Evolutionary conservation across 345 rosid species (phyloP).

Genomic region (Syzygium aromaticum): DNA sequence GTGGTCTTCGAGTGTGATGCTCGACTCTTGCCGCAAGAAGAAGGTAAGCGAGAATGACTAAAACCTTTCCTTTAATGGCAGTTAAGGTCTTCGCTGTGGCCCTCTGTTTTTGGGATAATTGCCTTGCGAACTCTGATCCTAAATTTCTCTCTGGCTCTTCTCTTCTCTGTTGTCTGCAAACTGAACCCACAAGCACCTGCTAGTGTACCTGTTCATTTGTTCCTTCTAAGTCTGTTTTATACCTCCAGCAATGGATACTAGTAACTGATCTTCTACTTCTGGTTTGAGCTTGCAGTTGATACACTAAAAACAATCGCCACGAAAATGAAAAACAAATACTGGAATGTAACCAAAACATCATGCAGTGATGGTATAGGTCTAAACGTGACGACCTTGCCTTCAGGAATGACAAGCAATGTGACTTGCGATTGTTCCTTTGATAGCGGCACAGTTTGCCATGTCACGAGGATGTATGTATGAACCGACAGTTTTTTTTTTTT

Average conservation of each 20-base stretch:
- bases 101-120: not conserved
- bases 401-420: not conserved
- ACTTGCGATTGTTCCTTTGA: not conserved
- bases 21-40: conserved; percentile 40
- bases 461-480: not conserved
- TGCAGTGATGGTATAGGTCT: not conserved
- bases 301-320: not conserved
- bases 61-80: not conserved
- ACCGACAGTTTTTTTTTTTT: not conserved
- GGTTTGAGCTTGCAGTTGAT: not conserved
- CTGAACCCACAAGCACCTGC: too few species aligned
- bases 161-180: not conserved
- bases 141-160: not conserved
- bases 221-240: not conserved
- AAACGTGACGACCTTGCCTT: not conserved
- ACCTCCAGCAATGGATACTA: not conserved
- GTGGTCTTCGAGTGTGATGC: conserved; percentile 24
- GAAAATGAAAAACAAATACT: not conserved
- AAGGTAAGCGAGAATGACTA: conserved; percentile 26
- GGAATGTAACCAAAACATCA: not conserved
- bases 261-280: not conserved
- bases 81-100: not conserved
- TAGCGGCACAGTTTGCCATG: not conserved
- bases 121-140: not conserved
- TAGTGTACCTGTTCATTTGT: too few species aligned